These are phyloP conservation scores for Micractinium sp. DNA, from an alignment of 139 green algal genomes.

Conservation along the genomic window DNA sequence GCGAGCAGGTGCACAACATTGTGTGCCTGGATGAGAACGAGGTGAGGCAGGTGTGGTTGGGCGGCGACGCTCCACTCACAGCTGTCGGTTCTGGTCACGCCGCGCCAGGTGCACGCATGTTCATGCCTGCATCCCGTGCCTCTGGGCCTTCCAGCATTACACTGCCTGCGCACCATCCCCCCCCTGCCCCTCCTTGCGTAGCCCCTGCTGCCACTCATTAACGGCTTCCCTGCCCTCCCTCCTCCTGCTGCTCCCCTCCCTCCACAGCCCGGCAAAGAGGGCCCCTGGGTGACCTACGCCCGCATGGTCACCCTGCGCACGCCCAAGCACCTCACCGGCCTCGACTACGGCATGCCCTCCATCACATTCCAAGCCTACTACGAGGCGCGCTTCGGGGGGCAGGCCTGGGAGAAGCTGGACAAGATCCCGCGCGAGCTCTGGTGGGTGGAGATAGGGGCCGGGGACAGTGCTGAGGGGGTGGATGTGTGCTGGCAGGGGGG, in stretches of 20 bases:
- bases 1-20: slow-evolving; percentile 38
- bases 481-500: no score
- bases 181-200: no score
- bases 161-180: no score
- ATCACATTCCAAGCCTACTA: slow-evolving; percentile 54
- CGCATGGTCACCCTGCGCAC: slow-evolving; percentile 56
- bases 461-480: no score
- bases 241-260: background rate
- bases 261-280: slow-evolving; percentile 36
- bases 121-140: background rate
- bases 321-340: slow-evolving; percentile 52
- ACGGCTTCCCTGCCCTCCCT: no score
- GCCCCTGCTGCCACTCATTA: no score
- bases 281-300: slow-evolving; percentile 54
- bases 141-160: background rate
- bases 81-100: no score
- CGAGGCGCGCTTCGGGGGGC: slow-evolving; percentile 45
- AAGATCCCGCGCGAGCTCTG: slow-evolving; percentile 53
- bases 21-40: slow-evolving; percentile 28
- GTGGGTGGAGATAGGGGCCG: background rate
- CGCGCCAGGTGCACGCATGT: no score
- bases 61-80: no score
- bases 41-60: background rate
- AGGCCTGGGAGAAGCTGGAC: slow-evolving; percentile 46
- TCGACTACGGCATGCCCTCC: slow-evolving; percentile 47